Base-by-base conservation (phyloP, 176 grass and related monocot genomes). In the Phyllostachys edulis region DNA sequence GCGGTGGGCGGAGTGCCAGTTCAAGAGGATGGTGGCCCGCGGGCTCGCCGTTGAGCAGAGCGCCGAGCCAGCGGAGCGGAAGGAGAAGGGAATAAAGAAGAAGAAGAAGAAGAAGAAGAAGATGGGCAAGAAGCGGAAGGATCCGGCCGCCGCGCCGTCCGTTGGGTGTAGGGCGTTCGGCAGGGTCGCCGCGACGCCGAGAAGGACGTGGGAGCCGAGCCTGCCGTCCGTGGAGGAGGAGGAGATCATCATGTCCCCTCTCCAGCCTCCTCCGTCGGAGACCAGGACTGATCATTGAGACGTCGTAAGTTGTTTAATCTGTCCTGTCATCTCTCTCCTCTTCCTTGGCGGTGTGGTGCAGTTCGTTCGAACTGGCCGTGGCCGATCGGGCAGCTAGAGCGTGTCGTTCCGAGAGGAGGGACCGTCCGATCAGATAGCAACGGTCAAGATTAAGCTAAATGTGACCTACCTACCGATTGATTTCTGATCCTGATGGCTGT, bases 141-240 rank as follows among this genome's bases (percentile, higher is more conserved):
- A 40, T 26, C 0, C 66, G 69, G 5, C 39, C n/a, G 12, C 4
- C 7, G 7, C 44, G 26, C 11, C 85, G 7, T 15, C 7, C 4
- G 1, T 26, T 20, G 20, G 26, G 18, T 23, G 13, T 6, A 38
- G 54, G 21, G 38, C 10, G 15, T 40, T 29, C 13, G 24, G 37
- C 41, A n/a, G 47, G 11, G 4, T 3, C 4, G 55, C 69, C 15
- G n/a, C 51, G 21, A 18, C 46, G 37, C 21, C 47, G 56, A 57
- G 70, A 74, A 68, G 66, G 57, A n/a, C 44, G 8, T 94, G 92
- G 92, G 76, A 88, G 54, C 92, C 92, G 12, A 81, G 70, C 45
- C 89, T 94, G 38, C 73, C 88, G 61, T 40, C 89, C 1, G 88
- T 94, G 38, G 18, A 34, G 36, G 91, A 90, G 71, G 88, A 88